phyloP scores from a whole-genome alignment of 768 basidiomycete genomes.

The Tylopilus sp. region DNA sequence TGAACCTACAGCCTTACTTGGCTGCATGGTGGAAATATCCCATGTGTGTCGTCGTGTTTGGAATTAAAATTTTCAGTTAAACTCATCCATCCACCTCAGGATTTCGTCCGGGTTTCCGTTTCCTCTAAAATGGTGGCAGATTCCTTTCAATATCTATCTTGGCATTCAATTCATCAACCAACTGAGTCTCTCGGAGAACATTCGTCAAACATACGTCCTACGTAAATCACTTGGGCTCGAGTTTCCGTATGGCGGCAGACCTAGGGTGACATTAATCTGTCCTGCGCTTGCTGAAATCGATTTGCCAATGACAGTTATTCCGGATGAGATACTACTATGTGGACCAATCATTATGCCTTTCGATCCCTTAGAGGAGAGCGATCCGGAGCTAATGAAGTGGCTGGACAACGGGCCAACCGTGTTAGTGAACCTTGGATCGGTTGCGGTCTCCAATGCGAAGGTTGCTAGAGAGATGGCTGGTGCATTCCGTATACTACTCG shows the following conservation, averaged over 20 bases:
- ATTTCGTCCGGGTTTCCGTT: constrained; percentile 8
- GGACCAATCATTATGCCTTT: constrained; percentile 8
- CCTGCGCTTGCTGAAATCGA: constrained; percentile 2
- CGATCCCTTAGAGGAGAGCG: constrained; percentile 8
- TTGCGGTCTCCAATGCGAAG: not conserved
- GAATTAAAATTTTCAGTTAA: not conserved
- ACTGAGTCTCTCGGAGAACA: not conserved
- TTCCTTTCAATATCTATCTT: constrained; percentile 9
- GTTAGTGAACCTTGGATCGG: constrained; percentile 11
- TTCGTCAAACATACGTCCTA: not conserved
- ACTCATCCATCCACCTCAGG: not conserved
- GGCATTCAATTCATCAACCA: not conserved
- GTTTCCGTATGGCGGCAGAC: not conserved
- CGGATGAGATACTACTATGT: constrained; percentile 2
- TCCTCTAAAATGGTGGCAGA: constrained; percentile 15
- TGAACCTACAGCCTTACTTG: not conserved
- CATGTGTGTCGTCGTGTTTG: not conserved
- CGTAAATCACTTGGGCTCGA: constrained; percentile 6
- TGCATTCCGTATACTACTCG: constrained; percentile 6
- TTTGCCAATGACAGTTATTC: constrained; percentile 1
- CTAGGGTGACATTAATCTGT: constrained; percentile 1
- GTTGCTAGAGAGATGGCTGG: not conserved
- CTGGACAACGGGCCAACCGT: constrained; percentile 10
- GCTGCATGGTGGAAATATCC: constrained; percentile 7
- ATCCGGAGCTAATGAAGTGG: constrained; percentile 2